phyloP scores from a whole-genome alignment of 352 stramenopile genomes.

The Aphanomyces euteiches region DNA sequence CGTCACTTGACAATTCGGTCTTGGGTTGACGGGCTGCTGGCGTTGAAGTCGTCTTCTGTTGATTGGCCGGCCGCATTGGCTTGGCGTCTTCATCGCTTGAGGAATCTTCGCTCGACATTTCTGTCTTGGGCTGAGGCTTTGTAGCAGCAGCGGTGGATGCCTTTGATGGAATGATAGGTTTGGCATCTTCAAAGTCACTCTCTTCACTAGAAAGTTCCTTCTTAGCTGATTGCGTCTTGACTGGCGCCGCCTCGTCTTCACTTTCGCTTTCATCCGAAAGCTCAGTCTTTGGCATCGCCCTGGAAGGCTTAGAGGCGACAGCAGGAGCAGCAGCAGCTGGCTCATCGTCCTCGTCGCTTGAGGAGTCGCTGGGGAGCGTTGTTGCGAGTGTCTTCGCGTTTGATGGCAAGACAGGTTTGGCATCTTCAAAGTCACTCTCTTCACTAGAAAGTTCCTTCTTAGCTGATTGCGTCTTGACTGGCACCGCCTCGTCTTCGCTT shows the following conservation, averaged over 20 bases:
- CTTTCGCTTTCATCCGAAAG: conserved; percentile 20
- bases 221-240: neutral
- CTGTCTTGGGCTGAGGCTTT: neutral
- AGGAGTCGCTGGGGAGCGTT: too few relatives aligned
- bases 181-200: conserved; percentile 36
- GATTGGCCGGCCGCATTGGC: too few relatives aligned
- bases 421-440: too few relatives aligned
- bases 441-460: neutral
- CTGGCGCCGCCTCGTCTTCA: neutral
- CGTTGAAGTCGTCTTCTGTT: too few relatives aligned
- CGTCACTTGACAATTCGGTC: conserved; percentile 29
- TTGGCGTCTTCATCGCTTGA: conserved; percentile 7
- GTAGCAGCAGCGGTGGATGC: neutral
- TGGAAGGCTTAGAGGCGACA: neutral
- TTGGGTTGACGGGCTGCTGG: neutral
- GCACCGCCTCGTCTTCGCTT: conserved; percentile 8
- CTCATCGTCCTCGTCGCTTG: neutral
- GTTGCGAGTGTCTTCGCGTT: too few relatives aligned
- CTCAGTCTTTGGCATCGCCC: neutral
- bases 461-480: neutral
- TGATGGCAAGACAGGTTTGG: too few relatives aligned
- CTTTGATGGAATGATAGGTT: conserved; percentile 1
- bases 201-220: neutral
- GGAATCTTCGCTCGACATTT: conserved; percentile 31
- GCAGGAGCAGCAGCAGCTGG: neutral